Conservation (phyloP, 2,329 filamentous ascomycete genomes). For the Sphaerulina vaccinii region DNA sequence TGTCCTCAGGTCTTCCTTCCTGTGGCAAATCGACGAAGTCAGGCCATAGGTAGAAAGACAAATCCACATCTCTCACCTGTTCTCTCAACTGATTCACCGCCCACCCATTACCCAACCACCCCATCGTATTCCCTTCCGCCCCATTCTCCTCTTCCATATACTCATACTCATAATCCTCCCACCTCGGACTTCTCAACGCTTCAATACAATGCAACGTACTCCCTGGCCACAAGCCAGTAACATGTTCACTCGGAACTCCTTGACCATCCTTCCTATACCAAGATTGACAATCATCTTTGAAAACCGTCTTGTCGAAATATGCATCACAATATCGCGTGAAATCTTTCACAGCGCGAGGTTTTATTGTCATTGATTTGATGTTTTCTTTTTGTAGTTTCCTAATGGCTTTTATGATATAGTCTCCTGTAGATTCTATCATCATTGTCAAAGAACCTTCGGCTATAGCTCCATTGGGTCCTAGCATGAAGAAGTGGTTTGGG, state of each 20-base stretch:
- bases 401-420: slow-evolving; percentile 46
- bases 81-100: slow-evolving; percentile 56
- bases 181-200: slow-evolving; percentile 56
- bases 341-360: slow-evolving; percentile 49
- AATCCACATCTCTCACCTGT: slow-evolving; percentile 38
- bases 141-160: slow-evolving; percentile 35
- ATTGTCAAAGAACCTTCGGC: slow-evolving; percentile 26
- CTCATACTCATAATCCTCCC: slow-evolving; percentile 61
- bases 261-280: slow-evolving; percentile 21
- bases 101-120: slow-evolving; percentile 68
- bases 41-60: slow-evolving; percentile 45
- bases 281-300: slow-evolving; percentile 18
- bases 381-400: slow-evolving; percentile 47
- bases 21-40: slow-evolving; percentile 39
- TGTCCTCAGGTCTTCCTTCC: slow-evolving; percentile 41
- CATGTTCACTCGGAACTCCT: slow-evolving; percentile 39
- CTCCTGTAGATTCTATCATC: slow-evolving; percentile 30
- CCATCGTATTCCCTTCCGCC: slow-evolving; percentile 52
- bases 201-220: slow-evolving; percentile 55
- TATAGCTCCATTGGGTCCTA: slow-evolving; percentile 26
- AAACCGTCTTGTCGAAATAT: slow-evolving; percentile 50
- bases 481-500: slow-evolving; percentile 36
- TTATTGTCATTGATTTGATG: slow-evolving; percentile 42
- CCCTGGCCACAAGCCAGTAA: slow-evolving; percentile 23
- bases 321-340: slow-evolving; percentile 50